Evolutionary conservation across 345 rosid genomes (phyloP).

Genomic region (Reutealis trisperma): DNA sequence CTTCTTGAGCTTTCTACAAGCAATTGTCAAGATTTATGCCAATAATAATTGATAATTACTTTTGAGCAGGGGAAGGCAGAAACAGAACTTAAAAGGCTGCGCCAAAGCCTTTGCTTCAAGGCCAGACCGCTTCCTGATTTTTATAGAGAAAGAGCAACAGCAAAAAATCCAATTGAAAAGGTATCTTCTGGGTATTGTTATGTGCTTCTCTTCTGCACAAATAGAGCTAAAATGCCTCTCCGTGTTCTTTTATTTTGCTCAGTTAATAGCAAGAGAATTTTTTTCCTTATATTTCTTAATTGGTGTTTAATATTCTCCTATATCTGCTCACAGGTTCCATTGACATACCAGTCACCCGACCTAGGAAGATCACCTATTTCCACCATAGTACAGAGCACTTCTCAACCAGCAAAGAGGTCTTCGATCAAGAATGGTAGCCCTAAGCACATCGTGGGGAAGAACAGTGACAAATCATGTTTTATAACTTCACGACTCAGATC

Average conservation of each 20-base stretch:
- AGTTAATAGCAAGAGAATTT: background rate
- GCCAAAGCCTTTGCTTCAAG: constrained; percentile 81
- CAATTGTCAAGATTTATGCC: background rate
- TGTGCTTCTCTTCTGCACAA: background rate
- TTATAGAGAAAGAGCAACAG: constrained; percentile 55
- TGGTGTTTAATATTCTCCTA: background rate
- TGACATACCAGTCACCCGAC: constrained; percentile 31
- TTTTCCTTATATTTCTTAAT: background rate
- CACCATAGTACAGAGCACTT: constrained; percentile 16
- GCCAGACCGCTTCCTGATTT: constrained; percentile 92
- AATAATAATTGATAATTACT: background rate
- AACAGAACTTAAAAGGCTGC: constrained; percentile 60
- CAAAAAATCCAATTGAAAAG: constrained; percentile 44
- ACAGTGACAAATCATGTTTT: constrained; percentile 20
- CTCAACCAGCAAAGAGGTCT: constrained; percentile 29
- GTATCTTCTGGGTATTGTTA: constrained; percentile 25
- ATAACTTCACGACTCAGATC: constrained; percentile 21
- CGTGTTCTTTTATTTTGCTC: background rate
- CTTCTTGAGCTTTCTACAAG: no score
- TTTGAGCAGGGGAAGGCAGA: constrained; percentile 56
- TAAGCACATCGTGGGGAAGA: constrained; percentile 34
- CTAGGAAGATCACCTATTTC: constrained; percentile 24
- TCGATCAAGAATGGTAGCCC: constrained; percentile 27
- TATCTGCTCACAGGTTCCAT: constrained; percentile 28
- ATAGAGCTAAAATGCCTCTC: no score